phyloP scores from a whole-genome alignment of 768 basidiomycete species.

The Lenzites betulinus region DNA sequence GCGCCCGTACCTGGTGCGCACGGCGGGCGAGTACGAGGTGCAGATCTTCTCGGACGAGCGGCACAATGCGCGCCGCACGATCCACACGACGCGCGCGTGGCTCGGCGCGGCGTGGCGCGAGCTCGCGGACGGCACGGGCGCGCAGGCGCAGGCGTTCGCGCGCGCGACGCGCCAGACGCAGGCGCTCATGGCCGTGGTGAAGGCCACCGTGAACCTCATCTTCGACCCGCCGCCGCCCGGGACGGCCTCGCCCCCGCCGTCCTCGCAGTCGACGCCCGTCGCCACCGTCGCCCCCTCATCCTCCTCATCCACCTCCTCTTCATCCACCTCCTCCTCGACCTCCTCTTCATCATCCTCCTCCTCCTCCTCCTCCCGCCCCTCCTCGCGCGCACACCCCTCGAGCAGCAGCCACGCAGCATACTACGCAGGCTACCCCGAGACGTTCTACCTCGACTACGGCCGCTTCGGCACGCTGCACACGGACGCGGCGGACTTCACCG shows the following conservation, averaged over 20 bases:
- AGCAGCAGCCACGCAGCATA: conserved; percentile 31
- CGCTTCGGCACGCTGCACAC: conserved; percentile 66
- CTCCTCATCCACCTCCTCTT: conserved; percentile 53
- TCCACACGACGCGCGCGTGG: conserved; percentile 66
- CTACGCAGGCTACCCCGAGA: conserved; percentile 66
- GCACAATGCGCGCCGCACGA: conserved; percentile 35
- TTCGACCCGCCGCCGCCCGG: conserved; percentile 28
- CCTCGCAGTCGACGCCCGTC: conserved; percentile 12
- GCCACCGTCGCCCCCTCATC: conserved; percentile 45
- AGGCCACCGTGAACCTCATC: conserved; percentile 27
- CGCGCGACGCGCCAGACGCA: conserved; percentile 35
- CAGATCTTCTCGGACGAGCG: conserved; percentile 68
- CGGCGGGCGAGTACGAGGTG: conserved; percentile 78
- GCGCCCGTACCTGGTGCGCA: conserved; percentile 85
- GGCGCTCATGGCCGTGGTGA: conserved; percentile 30
- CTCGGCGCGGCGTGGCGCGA: conserved; percentile 53
- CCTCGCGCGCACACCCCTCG: conserved; percentile 22
- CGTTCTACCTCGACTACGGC: conserved; percentile 74
- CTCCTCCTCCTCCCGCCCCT: conserved; percentile 58
- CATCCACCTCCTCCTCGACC: conserved; percentile 27
- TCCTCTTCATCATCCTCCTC: conserved; percentile 67
- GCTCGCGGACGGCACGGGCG: conserved; percentile 5
- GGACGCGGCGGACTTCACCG: conserved; percentile 74
- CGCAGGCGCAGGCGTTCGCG: conserved; percentile 10
- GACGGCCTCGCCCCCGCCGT: conserved; percentile 1